Evolutionary conservation across 768 basidiomycete species (phyloP).

Genomic region (Panaeolus papilionaceus): DNA sequence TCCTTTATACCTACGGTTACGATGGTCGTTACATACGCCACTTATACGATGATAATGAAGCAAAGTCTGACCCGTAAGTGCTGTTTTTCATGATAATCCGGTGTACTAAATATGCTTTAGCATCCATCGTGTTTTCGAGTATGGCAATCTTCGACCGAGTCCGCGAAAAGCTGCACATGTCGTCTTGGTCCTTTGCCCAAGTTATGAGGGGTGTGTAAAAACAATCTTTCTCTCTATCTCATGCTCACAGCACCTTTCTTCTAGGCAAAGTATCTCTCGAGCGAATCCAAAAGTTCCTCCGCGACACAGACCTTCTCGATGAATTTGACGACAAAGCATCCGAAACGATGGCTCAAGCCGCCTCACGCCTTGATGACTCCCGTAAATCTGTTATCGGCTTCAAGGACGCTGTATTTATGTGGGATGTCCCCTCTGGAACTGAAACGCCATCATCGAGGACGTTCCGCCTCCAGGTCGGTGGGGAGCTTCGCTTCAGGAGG

Average conservation of each 20-base stretch:
- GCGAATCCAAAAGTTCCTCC: conserved; percentile 3
- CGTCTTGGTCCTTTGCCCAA: conserved; percentile 33
- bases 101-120: conserved; percentile 29
- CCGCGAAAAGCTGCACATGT: conserved; percentile 53
- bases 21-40: conserved; percentile 69
- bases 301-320: conserved; percentile 17
- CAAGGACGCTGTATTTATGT: conserved; percentile 57
- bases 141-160: conserved; percentile 71
- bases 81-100: not conserved
- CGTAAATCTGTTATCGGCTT: conserved; percentile 49
- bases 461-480: conserved; percentile 58
- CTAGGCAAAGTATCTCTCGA: conserved; percentile 35
- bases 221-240: not conserved
- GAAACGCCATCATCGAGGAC: conserved; percentile 51
- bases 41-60: conserved; percentile 56
- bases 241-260: not conserved
- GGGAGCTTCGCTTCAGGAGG: conserved; percentile 57
- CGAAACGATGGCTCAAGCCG: conserved; percentile 42
- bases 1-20: conserved; percentile 65
- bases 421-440: conserved; percentile 41
- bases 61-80: conserved; percentile 40
- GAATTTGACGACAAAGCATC: conserved; percentile 49
- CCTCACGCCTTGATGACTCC: conserved; percentile 24
- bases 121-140: conserved; percentile 56
- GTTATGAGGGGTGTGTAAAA: conserved; percentile 21